Conservation (phyloP, 768 basidiomycete species). For the Phanerochaete carnosa region DNA sequence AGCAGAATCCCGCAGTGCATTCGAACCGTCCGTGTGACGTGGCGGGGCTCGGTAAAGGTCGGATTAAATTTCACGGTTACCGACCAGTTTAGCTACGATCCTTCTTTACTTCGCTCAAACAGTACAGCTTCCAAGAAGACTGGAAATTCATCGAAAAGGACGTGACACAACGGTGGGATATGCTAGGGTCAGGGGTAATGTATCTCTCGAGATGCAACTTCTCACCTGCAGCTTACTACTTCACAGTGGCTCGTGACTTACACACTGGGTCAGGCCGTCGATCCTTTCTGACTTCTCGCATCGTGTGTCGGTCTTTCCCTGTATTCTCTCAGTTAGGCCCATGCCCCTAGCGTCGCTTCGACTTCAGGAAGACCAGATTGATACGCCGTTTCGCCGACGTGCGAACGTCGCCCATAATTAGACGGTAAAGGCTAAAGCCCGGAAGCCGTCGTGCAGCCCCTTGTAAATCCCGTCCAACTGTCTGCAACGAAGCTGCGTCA, state of each 20-base stretch:
- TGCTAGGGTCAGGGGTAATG: not conserved
- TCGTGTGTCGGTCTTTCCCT: no score
- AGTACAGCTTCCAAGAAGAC: not conserved
- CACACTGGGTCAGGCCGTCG: not conserved
- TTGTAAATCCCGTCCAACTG: not conserved
- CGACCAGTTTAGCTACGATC: not conserved
- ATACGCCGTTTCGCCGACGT: not conserved
- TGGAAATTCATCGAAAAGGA: not conserved
- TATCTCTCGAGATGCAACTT: not conserved
- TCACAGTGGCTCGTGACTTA: not conserved
- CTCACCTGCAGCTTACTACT: not conserved
- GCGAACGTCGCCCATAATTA: not conserved
- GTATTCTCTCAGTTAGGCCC: not conserved
- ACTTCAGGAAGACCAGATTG: not conserved
- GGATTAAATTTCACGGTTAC: not conserved
- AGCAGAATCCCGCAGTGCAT: no score
- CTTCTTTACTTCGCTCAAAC: not conserved
- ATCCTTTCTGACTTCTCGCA: not conserved
- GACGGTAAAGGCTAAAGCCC: not conserved
- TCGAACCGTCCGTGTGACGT: no score
- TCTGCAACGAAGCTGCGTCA: not conserved
- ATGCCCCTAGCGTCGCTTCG: not conserved
- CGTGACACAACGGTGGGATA: not conserved
- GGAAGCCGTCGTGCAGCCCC: not conserved
- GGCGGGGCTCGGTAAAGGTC: not conserved